Base-by-base conservation (phyloP, 495 filamentous ascomycete species). In the Aspergillus heteromorphus region DNA sequence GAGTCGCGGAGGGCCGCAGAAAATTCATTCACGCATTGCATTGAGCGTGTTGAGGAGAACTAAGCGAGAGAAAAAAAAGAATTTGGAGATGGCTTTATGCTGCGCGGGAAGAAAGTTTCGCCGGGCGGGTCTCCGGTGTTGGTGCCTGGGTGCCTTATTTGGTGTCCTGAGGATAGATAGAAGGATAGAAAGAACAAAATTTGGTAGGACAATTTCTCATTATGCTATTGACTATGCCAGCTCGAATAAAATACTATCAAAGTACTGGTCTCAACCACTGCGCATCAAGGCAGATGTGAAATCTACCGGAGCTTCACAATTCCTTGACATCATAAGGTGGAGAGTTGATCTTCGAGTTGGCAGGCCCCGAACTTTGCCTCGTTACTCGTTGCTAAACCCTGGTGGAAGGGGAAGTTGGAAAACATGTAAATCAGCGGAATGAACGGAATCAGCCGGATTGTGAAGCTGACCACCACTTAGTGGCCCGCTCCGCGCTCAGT, bases 281-380 rank as follows among this genome's bases (percentile, higher is more conserved):
- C 31, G 19, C 10, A 31, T 36, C 31, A 38, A 42, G 13, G n/a
- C 0, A 4, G 9, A 18, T 4, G 20, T 40, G 43, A 47, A 41
- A 41, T 54, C 34, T 54, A 30, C 43, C 43, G 40, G 52, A 48
- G 43, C 31, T 55, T 27, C 45, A 55, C 19, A 31, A 20, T 20
- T 7, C 25, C 25, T 20, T 16, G 23, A 51, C 18, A 20, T 34
- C 51, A 18, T 6, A 13, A 27, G 1, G 21, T 21, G n/a, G 20
- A 40, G 36, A 55, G 14, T 27, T 18, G 19, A 49, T 34, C 13
- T 38, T n/a, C 34, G 34, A 38, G 34, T 38, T 38, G 34, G 34
- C 34, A 38, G 34, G 13, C 34, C n/a, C 13, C 31, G 9, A 11
- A 34, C 34, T 38, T 38, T 13, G 34, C n/a, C 34, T 38, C 34